phyloP scores from a whole-genome alignment of 2,329 filamentous ascomycete genomes.

The Botrytis aclada region DNA sequence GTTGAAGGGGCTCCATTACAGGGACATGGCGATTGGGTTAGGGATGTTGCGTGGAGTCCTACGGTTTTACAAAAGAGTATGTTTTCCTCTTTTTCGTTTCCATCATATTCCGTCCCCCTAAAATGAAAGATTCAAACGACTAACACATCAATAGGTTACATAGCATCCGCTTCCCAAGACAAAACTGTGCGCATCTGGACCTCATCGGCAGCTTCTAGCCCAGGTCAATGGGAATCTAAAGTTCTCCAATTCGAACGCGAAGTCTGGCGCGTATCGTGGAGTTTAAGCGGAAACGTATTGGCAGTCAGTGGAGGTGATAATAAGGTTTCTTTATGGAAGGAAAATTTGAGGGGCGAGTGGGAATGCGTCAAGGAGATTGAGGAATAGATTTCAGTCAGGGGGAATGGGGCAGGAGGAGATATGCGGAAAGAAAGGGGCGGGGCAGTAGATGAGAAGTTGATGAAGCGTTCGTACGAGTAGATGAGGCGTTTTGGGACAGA shows the following conservation, averaged over 20 bases:
- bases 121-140: background rate
- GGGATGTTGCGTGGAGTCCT: conserved; percentile 95
- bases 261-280: conserved; percentile 97
- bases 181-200: conserved; percentile 99
- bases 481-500: conserved; percentile 10
- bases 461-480: background rate
- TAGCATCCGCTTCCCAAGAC: conserved; percentile 92
- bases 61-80: conserved; percentile 76
- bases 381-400: conserved; percentile 53
- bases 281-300: conserved; percentile 91
- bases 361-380: conserved; percentile 96
- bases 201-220: conserved; percentile 57
- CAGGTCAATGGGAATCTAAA: conserved; percentile 79
- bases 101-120: background rate
- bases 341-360: conserved; percentile 95
- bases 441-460: background rate
- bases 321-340: conserved; percentile 97
- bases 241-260: conserved; percentile 83
- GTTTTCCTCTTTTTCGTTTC: background rate
- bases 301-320: conserved; percentile 94
- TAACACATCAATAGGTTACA: conserved; percentile 62
- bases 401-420: background rate
- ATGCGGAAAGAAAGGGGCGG: no score
- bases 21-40: conserved; percentile 94
- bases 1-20: conserved; percentile 62